Evolutionary conservation across 352 stramenopile genomes (phyloP).

Genomic region (Pythium aquatile): DNA sequence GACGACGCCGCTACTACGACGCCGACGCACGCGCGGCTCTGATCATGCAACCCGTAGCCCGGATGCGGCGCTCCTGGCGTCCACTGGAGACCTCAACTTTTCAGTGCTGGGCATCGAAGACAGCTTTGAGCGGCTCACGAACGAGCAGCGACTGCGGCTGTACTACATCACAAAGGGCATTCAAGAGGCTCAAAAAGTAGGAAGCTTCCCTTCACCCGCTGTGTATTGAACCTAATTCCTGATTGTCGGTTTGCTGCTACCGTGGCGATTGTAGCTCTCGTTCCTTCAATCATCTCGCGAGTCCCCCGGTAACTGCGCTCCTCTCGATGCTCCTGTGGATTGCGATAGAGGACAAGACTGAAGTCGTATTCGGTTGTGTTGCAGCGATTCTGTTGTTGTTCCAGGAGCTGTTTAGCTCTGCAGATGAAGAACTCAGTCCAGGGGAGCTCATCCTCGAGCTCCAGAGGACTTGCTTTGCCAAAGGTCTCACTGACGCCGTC

Average conservation of each 20-base stretch:
- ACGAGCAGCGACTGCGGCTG: conserved; percentile 11
- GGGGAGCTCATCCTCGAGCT: conserved; percentile 18
- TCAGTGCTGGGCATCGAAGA: conserved; percentile 9
- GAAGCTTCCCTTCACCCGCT: too few relatives aligned
- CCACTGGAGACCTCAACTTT: conserved; percentile 10
- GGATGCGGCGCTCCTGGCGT: conserved; percentile 3
- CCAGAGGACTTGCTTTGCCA: conserved; percentile 10
- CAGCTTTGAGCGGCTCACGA: conserved; percentile 9
- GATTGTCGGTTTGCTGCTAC: too few relatives aligned
- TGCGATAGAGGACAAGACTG: too few relatives aligned
- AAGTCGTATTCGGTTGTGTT: background rate
- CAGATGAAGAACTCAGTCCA: conserved; percentile 9
- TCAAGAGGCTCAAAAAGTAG: conserved; percentile 19
- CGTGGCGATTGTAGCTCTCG: conserved; percentile 4
- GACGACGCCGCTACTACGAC: background rate
- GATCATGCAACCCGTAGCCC: background rate
- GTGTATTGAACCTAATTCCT: too few relatives aligned
- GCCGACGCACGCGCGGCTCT: background rate
- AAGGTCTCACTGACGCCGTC: conserved; percentile 11
- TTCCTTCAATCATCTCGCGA: conserved; percentile 18
- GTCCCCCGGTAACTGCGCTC: conserved; percentile 1
- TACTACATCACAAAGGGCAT: conserved; percentile 15
- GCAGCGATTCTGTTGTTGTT: conserved; percentile 23
- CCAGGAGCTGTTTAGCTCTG: conserved; percentile 23
- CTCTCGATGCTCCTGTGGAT: too few relatives aligned